A percentile compares a stretch with the other conserved stretches of the same genome.
These are phyloP conservation scores for Thielaviopsis euricoi DNA, from an alignment of 2,329 filamentous ascomycete species.

Conservation along the genomic window DNA sequence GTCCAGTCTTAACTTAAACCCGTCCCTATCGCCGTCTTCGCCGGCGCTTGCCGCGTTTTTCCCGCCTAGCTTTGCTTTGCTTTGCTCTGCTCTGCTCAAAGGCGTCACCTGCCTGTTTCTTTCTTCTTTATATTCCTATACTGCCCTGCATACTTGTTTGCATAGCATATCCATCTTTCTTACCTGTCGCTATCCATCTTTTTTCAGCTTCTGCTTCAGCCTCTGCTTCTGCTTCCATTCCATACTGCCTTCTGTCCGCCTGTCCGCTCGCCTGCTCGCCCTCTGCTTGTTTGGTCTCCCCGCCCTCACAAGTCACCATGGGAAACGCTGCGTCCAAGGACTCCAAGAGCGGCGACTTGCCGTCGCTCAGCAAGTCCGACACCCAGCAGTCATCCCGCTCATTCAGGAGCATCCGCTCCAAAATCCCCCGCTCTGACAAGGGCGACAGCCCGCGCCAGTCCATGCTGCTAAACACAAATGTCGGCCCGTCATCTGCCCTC, in stretches of 20 bases:
- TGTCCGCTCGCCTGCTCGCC: too few relatives aligned
- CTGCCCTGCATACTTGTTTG: too few relatives aligned
- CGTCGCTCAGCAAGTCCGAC: constrained; percentile 81
- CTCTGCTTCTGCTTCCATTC: too few relatives aligned
- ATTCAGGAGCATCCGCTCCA: constrained; percentile 69
- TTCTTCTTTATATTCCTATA: too few relatives aligned
- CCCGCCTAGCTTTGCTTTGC: too few relatives aligned
- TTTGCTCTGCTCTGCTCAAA: too few relatives aligned
- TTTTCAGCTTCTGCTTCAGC: background rate
- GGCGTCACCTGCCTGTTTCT: too few relatives aligned
- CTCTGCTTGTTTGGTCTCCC: background rate
- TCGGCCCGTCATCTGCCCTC: background rate
- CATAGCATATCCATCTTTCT: background rate
- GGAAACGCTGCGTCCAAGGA: constrained; percentile 11
- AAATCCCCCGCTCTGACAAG: constrained; percentile 61
- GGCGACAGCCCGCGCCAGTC: constrained; percentile 73
- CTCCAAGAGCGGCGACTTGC: constrained; percentile 20
- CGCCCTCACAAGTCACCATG: constrained; percentile 1
- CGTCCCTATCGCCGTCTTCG: too few relatives aligned
- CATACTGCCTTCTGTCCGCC: too few relatives aligned
- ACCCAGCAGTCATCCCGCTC: constrained; percentile 86
- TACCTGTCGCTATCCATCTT: background rate
- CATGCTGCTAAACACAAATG: constrained; percentile 48
- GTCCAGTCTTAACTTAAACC: too few relatives aligned
- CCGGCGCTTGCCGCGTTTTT: too few relatives aligned